A percentile compares a stretch with the other conserved stretches of the same genome.
phyloP scores from a whole-genome alignment of 192 early-diverging fungal species.

The Gonapodya sp. region DNA sequence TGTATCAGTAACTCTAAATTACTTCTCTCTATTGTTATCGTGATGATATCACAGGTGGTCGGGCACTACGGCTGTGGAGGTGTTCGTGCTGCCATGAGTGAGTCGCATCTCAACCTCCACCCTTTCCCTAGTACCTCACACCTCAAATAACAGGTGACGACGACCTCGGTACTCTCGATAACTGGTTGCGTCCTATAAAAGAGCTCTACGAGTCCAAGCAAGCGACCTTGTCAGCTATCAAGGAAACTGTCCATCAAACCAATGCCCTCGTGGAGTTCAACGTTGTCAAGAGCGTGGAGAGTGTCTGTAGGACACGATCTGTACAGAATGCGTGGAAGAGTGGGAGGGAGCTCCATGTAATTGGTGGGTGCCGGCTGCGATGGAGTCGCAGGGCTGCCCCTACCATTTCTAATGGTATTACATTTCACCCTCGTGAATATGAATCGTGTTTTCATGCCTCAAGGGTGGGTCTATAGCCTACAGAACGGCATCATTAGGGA shows the following conservation, averaged over 20 bases:
- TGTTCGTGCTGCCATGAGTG: conserved; percentile 24
- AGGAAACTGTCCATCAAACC: conserved; percentile 16
- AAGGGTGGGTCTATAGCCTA: neutral
- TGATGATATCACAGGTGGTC: neutral
- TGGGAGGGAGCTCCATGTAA: conserved; percentile 51
- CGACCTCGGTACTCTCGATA: conserved; percentile 74
- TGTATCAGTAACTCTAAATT: no score
- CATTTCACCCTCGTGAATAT: neutral
- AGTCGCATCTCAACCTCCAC: neutral
- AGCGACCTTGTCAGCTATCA: conserved; percentile 27
- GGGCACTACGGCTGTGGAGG: conserved; percentile 37
- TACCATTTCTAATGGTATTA: neutral
- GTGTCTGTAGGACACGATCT: conserved; percentile 59
- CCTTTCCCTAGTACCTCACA: neutral
- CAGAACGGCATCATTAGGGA: neutral
- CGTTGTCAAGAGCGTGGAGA: conserved; percentile 57
- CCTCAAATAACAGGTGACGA: conserved; percentile 21
- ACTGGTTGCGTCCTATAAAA: conserved; percentile 82
- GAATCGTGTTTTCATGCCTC: neutral
- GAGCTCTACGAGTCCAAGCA: conserved; percentile 62
- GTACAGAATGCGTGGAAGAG: conserved; percentile 74
- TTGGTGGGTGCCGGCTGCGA: neutral
- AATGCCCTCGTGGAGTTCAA: conserved; percentile 38
- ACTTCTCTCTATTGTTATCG: neutral
- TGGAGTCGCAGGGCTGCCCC: no score